Base-by-base conservation (phyloP, 805 yeast species). In the Starmera quercuum region DNA sequence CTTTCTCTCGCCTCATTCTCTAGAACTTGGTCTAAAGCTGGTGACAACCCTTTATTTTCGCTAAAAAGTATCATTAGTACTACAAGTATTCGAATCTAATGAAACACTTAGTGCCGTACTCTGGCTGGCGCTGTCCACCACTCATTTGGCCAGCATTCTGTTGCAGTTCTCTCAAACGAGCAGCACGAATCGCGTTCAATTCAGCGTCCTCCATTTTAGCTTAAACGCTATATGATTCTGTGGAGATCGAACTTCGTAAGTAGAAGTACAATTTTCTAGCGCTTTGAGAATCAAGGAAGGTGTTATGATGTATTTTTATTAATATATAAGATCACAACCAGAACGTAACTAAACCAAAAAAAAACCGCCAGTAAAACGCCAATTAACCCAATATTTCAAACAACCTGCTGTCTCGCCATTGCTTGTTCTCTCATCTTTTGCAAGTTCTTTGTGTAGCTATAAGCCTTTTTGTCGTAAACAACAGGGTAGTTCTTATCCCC, bases 1-100 rank as follows among this genome's bases (percentile, higher is more conserved):
- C 98, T 69, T 51, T 90, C 97, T 30, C 94, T 69, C 1, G 97
- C 98, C 33, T 71, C 74, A 9, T 90, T 78, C 36, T 83, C 84
- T 29, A 92, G 65, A 15, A 86, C 71, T 44, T 83, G 90, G 7
- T 84, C 68, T 35, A 86, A 61, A 3, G 55, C 51, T 15, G 39
- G 24, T 20, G 26, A 26, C 19, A 19, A 17, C 3, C 10, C 18
- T 5, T 15, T 15, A 9, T 14, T 18, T 10, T 18, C 19, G 26
- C 25, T 16, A 23, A 23, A 4, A 23, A 23, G 9, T 21, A 23
- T n/a, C 12, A 23, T 9, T 13, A 6, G n/a, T 20, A n/a, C 12
- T 22, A 22, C 6, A n/a, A n/a, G 5, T 15, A 28, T 11, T 8
- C 19, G 3, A 28, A 16, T 3, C 9, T 4, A 28, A 4, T 28